Evolutionary conservation across 116 monocot genomes (phyloP), one percentile per base, ranked within the genome.

Genomic region (Posidonia oceanica): DNA sequence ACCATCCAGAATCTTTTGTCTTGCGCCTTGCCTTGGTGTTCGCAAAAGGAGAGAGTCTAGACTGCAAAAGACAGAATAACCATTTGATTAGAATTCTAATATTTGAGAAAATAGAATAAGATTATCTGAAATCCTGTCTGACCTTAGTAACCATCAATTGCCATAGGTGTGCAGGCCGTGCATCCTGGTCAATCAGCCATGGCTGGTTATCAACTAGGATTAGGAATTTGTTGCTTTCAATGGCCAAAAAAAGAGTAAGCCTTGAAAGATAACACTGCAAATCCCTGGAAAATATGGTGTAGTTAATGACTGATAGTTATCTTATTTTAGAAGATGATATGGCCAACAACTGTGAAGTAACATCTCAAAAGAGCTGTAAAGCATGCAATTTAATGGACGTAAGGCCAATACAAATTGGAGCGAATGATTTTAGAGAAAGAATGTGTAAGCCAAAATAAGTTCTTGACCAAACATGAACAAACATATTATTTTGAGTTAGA

Each of bases 71-170:
- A 29, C 29, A 29, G 75, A 75, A 79, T 14, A 72, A 55, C 39
- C 16, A 29, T 14, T 58, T 52, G 2, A 8, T 60, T 61, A 64
- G 44, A 15, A 59, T n/a, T 21, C 44, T 7, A 38, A 57, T 4
- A 39, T 41, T 20, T 0, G 14, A 60, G 21, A 66, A 58, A 11
- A 70, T 23, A 29, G 29, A 52, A 70, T 39, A 15, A 52, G 17
- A 59, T 77, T 36, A 37, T 39, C 63, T 40, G 4, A 7, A 21
- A 54, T 42, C 36, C n/a, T 54, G 54, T 15, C 52, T 36, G 52
- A 98, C 98, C 98, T 90, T 98, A 15, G 90, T 98, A 73, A 98
- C 98, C 90, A 98, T 93, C 69, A 93, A 80, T 71, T 98, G 98
- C 93, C 98, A 98, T 40, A 93, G 71, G 71, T 88, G 87, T 71